Evolutionary conservation across 352 stramenopile species (phyloP).

Genomic region (Pythium myriotylum): DNA sequence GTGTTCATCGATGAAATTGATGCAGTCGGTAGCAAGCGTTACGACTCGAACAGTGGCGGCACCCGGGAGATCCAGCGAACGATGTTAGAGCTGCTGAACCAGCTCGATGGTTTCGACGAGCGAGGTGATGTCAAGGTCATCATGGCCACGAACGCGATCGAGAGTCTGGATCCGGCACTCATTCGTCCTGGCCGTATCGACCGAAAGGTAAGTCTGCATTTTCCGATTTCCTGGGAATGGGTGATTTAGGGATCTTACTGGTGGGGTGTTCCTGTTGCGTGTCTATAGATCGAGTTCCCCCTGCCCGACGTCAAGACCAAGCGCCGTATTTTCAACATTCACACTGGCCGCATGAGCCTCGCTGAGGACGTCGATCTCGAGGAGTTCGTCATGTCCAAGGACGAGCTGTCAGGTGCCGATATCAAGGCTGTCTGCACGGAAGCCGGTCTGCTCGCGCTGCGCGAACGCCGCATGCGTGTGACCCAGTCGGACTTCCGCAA

Average conservation of each 20-base stretch:
- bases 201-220: conserved; percentile 88
- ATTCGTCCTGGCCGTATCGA: conserved; percentile 99
- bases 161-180: conserved; percentile 98
- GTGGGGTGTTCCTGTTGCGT: too few species aligned
- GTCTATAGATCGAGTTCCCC: conserved; percentile 98
- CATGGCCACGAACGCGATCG: conserved; percentile 99
- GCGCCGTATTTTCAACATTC: conserved; percentile 99
- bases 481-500: conserved; percentile 99
- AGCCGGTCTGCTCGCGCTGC: conserved; percentile 92
- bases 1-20: conserved; percentile 99
- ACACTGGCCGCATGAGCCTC: conserved; percentile 98
- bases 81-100: conserved; percentile 99
- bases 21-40: conserved; percentile 88
- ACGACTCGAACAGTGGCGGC: conserved; percentile 95
- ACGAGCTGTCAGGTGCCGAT: conserved; percentile 99
- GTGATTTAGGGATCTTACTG: too few species aligned
- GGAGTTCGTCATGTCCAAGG: conserved; percentile 99
- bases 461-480: conserved; percentile 99
- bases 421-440: conserved; percentile 99
- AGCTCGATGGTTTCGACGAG: conserved; percentile 99
- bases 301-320: conserved; percentile 99
- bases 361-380: conserved; percentile 99
- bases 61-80: conserved; percentile 96
- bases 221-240: too few species aligned
- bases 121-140: conserved; percentile 99